These are phyloP conservation scores for Collybia mongolica DNA, from an alignment of 768 basidiomycete genomes.

Conservation along the genomic window DNA sequence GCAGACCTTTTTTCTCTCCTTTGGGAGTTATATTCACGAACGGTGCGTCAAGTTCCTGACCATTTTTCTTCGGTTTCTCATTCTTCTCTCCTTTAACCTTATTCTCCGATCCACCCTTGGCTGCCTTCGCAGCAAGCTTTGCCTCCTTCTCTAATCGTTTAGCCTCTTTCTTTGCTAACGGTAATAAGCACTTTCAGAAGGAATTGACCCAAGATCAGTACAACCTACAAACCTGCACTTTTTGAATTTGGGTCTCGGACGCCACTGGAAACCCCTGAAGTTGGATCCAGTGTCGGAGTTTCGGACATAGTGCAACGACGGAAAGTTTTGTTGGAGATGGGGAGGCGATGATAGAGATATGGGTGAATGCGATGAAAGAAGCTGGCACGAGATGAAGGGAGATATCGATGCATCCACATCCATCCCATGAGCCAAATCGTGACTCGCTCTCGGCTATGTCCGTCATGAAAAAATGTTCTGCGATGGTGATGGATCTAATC, in stretches of 20 bases:
- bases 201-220: not conserved
- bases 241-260: slow-evolving; percentile 38
- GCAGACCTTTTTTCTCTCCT: slow-evolving; percentile 91
- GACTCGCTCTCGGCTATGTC: slow-evolving; percentile 12
- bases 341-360: not conserved
- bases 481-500: slow-evolving; percentile 14
- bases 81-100: slow-evolving; percentile 55
- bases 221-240: slow-evolving; percentile 32
- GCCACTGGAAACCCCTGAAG: slow-evolving; percentile 15
- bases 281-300: not conserved
- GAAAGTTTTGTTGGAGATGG: slow-evolving; percentile 1
- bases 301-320: not conserved
- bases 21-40: slow-evolving; percentile 88
- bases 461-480: slow-evolving; percentile 12
- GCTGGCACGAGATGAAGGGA: slow-evolving; percentile 5
- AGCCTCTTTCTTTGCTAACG: slow-evolving; percentile 86
- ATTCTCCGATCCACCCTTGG: slow-evolving; percentile 58
- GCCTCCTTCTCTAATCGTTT: slow-evolving; percentile 79
- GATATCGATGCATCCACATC: slow-evolving; percentile 17
- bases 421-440: slow-evolving; percentile 6
- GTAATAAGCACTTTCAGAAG: not conserved
- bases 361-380: slow-evolving; percentile 3
- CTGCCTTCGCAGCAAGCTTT: slow-evolving; percentile 70
- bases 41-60: slow-evolving; percentile 55
- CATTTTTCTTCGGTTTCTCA: slow-evolving; percentile 68